A percentile compares a stretch with the other conserved stretches of the same genome.
These are phyloP conservation scores for Agastache rugosa DNA, from an alignment of 257 asterid species.

Conservation along the genomic window DNA sequence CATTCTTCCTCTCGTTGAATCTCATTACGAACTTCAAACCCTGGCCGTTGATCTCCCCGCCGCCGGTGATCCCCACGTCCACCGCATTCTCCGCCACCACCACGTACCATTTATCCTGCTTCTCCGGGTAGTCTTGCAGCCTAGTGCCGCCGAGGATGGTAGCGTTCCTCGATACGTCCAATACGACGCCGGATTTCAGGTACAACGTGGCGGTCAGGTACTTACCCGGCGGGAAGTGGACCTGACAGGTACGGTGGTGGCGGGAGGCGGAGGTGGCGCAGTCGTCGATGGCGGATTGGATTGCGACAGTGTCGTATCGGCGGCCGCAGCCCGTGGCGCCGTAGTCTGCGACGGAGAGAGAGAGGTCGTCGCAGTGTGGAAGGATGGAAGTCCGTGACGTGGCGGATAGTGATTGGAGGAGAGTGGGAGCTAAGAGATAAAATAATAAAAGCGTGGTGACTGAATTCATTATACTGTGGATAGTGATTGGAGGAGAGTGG, in stretches of 20 bases:
- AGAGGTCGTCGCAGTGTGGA: conserved; percentile 43
- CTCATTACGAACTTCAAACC: conserved; percentile 74
- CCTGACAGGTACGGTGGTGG: conserved; percentile 58
- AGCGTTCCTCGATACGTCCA: conserved; percentile 58
- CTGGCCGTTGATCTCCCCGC: conserved; percentile 96
- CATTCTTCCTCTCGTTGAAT: conserved; percentile 82
- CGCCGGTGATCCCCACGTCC: conserved; percentile 90
- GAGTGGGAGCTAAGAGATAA: conserved; percentile 26
- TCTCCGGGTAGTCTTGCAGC: conserved; percentile 67
- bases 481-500: conserved; percentile 46
- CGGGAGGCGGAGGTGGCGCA: conserved; percentile 53
- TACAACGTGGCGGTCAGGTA: conserved; percentile 75
- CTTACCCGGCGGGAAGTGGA: conserved; percentile 74
- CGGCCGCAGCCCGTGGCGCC: conserved; percentile 75
- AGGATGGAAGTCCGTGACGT: conserved; percentile 54
- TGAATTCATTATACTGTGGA: conserved; percentile 31
- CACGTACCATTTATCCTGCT: conserved; percentile 79
- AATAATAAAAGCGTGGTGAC: background rate
- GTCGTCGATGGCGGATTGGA: conserved; percentile 75
- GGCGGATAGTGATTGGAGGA: conserved; percentile 54
- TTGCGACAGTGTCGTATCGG: conserved; percentile 73
- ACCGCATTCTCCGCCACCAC: conserved; percentile 73
- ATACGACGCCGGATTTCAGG: conserved; percentile 72
- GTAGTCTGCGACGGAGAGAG: conserved; percentile 69
- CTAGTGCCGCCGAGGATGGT: conserved; percentile 74